A percentile compares a stretch with the other conserved stretches of the same genome.
Evolutionary conservation across 2,329 filamentous ascomycete species (phyloP).

Genomic region (Teratosphaeria destructans): DNA sequence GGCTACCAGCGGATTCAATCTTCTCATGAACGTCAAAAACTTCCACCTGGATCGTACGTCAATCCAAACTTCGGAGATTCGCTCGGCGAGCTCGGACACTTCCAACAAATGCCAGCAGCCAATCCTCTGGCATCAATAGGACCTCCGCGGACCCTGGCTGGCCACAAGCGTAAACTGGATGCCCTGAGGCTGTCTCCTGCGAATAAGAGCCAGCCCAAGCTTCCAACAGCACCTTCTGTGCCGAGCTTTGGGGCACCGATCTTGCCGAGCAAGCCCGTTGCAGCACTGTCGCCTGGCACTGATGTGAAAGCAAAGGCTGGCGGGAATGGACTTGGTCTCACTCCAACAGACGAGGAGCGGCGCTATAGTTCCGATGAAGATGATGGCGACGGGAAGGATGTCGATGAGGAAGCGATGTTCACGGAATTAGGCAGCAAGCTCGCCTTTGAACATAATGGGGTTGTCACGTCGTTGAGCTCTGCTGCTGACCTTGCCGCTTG

Average conservation of each 20-base stretch:
- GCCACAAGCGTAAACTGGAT: slow-evolving; percentile 26
- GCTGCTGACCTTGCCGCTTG: slow-evolving; percentile 65
- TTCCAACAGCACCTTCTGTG: slow-evolving; percentile 19
- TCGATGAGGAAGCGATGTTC: slow-evolving; percentile 55
- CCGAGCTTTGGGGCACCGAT: slow-evolving; percentile 23
- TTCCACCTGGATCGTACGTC: slow-evolving; percentile 21
- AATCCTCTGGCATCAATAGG: neutral
- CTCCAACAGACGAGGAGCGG: slow-evolving; percentile 33
- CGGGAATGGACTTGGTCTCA: slow-evolving; percentile 57
- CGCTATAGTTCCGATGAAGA: slow-evolving; percentile 18
- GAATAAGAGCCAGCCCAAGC: slow-evolving; percentile 7
- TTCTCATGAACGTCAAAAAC: neutral
- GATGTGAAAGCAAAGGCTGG: neutral
- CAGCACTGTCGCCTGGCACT: neutral
- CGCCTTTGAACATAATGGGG: slow-evolving; percentile 46
- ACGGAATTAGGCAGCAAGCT: slow-evolving; percentile 24
- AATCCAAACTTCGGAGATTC: slow-evolving; percentile 18
- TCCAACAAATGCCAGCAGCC: neutral
- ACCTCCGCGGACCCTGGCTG: slow-evolving; percentile 12
- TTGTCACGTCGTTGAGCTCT: slow-evolving; percentile 42
- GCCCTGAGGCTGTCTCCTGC: slow-evolving; percentile 14
- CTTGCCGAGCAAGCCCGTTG: slow-evolving; percentile 4
- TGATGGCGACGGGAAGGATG: slow-evolving; percentile 53
- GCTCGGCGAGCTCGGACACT: neutral
- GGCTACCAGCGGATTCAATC: neutral